These are phyloP conservation scores for Fraxinus quadrangulata DNA, from an alignment of 257 asterid species.

Conservation along the genomic window DNA sequence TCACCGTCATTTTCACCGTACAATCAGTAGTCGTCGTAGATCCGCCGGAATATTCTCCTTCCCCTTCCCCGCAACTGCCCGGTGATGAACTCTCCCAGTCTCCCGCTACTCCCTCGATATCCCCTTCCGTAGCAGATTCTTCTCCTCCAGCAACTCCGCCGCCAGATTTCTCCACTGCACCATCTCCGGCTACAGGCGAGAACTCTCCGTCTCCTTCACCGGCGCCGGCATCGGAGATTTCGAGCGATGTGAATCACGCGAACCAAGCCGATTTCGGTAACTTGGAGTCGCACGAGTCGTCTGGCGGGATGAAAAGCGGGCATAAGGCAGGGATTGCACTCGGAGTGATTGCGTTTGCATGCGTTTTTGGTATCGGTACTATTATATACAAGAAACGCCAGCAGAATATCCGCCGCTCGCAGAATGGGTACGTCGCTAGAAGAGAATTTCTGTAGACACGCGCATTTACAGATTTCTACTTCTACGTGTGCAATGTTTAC, in stretches of 20 bases:
- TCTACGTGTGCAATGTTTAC: not conserved
- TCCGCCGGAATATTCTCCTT: constrained; percentile 39
- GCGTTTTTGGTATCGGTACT: constrained; percentile 48
- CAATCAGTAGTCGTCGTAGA: constrained; percentile 26
- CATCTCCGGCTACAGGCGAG: not conserved
- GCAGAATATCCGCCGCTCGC: constrained; percentile 68
- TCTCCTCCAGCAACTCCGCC: constrained; percentile 58
- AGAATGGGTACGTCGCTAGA: constrained; percentile 50
- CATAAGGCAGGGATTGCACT: constrained; percentile 64
- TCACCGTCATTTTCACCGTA: constrained; percentile 26
- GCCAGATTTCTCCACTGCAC: constrained; percentile 20
- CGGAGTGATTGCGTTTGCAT: constrained; percentile 58
- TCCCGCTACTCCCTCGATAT: constrained; percentile 25
- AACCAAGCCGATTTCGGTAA: constrained; percentile 20
- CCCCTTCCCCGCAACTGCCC: constrained; percentile 38
- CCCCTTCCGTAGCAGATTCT: constrained; percentile 28
- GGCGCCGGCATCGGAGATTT: constrained; percentile 23
- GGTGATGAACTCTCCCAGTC: constrained; percentile 31
- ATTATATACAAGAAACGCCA: constrained; percentile 69
- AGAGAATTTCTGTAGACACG: constrained; percentile 48
- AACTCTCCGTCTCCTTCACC: constrained; percentile 40
- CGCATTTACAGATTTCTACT: not conserved
- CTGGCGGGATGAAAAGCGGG: constrained; percentile 56
- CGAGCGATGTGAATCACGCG: constrained; percentile 16
- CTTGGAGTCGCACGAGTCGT: constrained; percentile 4